phyloP scores from a whole-genome alignment of 2,329 filamentous ascomycete species.

The Helotiales sp. region DNA sequence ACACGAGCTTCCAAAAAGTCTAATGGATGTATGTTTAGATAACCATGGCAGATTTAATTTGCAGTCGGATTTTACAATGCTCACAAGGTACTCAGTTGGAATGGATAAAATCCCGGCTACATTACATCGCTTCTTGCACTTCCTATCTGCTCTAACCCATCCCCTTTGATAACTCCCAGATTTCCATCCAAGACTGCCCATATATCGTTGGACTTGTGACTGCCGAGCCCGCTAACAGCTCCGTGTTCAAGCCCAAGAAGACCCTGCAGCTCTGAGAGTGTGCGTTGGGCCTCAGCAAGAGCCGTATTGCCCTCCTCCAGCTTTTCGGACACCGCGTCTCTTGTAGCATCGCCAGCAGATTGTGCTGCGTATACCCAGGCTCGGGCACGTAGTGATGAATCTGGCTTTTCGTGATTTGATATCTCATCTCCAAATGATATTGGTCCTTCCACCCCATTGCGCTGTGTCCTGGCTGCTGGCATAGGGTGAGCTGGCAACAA shows the following conservation, averaged over 20 bases:
- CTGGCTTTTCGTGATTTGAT: conserved; percentile 46
- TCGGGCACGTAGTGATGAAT: conserved; percentile 52
- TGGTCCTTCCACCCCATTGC: conserved; percentile 40
- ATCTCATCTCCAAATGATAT: conserved; percentile 53
- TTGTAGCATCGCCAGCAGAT: conserved; percentile 61
- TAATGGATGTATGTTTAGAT: no score
- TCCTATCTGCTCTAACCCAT: conserved; percentile 15
- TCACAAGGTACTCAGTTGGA: no score
- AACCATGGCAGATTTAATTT: no score
- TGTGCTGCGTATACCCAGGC: conserved; percentile 66
- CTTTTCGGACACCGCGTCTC: conserved; percentile 63
- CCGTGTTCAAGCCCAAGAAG: conserved; percentile 49
- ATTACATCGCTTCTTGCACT: background rate
- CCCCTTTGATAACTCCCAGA: conserved; percentile 39
- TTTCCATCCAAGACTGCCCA: conserved; percentile 42
- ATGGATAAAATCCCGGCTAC: background rate
- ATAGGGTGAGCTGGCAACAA: conserved; percentile 59
- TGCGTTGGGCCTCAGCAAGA: conserved; percentile 57
- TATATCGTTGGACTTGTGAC: conserved; percentile 31
- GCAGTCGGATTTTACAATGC: background rate
- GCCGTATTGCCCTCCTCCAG: conserved; percentile 63
- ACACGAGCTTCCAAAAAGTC: background rate
- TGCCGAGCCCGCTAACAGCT: background rate
- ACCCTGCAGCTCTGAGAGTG: conserved; percentile 54
- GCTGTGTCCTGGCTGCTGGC: conserved; percentile 40